Evolutionary conservation across 192 early-diverging fungal species (phyloP).

Genomic region (Backusella mclennaniae): DNA sequence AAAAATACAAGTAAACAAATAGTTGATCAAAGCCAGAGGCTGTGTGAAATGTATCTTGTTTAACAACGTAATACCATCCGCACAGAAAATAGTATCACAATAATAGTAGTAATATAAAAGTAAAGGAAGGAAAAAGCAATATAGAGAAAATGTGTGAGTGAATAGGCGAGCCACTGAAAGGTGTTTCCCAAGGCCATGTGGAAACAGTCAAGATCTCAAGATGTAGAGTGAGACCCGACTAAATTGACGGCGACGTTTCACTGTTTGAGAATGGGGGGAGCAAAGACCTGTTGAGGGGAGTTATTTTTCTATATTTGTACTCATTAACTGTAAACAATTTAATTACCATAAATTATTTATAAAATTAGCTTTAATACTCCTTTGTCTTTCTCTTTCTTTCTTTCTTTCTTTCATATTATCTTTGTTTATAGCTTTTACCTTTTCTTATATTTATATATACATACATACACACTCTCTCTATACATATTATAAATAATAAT

Average conservation of each 20-base stretch:
- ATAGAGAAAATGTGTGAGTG: not conserved
- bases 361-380: not conserved
- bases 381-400: not conserved
- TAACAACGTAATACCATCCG: not conserved
- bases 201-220: not conserved
- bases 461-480: not conserved
- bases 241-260: slow-evolving; percentile 6
- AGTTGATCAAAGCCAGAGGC: not conserved
- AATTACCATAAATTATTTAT: not conserved
- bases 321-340: not conserved
- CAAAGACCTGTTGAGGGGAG: not conserved
- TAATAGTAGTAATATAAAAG: too few relatives aligned
- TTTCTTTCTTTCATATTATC: not conserved
- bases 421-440: not conserved
- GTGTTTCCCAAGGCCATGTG: not conserved
- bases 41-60: not conserved
- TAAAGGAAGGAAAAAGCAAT: not conserved
- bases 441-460: not conserved
- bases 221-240: slow-evolving; percentile 1
- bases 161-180: not conserved
- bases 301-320: slow-evolving; percentile 8
- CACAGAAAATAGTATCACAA: too few relatives aligned
- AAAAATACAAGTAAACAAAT: not conserved
- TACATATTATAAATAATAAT: not conserved
- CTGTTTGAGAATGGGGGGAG: not conserved